Evolutionary conservation across 2,329 filamentous ascomycete genomes (phyloP).

Genomic region (Elsinoe ampelina): DNA sequence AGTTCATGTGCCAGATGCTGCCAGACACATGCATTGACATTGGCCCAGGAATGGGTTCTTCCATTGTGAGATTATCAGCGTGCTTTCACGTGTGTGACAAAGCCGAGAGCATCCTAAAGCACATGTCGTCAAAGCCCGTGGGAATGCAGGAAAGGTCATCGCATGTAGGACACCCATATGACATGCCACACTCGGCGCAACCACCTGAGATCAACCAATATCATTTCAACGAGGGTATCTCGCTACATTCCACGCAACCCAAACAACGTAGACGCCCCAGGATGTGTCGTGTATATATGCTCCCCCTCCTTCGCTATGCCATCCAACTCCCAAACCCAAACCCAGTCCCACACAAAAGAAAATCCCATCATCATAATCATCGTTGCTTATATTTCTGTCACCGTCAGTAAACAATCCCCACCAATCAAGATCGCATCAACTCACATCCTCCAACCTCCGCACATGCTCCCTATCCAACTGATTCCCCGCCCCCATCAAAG

Average conservation of each 20-base stretch:
- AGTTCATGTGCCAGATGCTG: too few species aligned
- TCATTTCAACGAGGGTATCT: conserved; percentile 9
- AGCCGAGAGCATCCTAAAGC: too few species aligned
- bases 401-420: neutral
- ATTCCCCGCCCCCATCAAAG: conserved; percentile 86
- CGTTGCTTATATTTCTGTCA: conserved; percentile 16
- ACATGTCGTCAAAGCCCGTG: too few species aligned
- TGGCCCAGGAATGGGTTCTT: too few species aligned
- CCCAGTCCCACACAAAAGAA: neutral
- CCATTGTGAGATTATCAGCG: too few species aligned
- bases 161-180: too few species aligned
- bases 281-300: neutral
- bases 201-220: neutral
- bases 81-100: too few species aligned
- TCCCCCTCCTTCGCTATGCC: conserved; percentile 5
- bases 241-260: neutral
- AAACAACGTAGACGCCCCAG: neutral
- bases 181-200: too few species aligned
- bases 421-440: conserved; percentile 30
- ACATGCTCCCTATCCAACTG: conserved; percentile 75
- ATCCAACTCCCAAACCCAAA: neutral
- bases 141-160: too few species aligned
- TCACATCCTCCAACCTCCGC: conserved; percentile 78
- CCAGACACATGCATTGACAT: too few species aligned
- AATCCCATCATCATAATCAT: neutral